A percentile compares a stretch with the other conserved stretches of the same genome.
These are phyloP conservation scores for Crithidia mellificae DNA, from an alignment of 208 protist species.

Conservation along the genomic window DNA sequence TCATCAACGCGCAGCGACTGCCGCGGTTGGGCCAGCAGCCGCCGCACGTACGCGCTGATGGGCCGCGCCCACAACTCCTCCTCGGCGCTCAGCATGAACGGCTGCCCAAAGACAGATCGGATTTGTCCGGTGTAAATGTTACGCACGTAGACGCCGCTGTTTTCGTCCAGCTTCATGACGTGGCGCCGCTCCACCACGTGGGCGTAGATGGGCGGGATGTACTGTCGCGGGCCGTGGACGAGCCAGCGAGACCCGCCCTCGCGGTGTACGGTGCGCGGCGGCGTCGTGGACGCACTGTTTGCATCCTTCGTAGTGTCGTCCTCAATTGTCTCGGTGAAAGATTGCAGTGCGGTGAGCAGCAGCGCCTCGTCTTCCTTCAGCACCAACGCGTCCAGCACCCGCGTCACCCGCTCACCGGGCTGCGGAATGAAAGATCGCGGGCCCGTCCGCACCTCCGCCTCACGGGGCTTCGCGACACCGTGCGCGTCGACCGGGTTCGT, in stretches of 20 bases:
- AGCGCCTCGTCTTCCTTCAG: constrained; percentile 94
- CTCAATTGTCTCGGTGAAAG: too few species aligned
- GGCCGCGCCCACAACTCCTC: constrained; percentile 96
- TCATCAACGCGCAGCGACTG: constrained; percentile 42
- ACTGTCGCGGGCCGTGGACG: constrained; percentile 93
- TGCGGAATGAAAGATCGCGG: constrained; percentile 94
- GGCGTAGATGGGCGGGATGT: constrained; percentile 89
- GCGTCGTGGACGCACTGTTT: constrained; percentile 65
- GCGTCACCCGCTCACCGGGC: constrained; percentile 91
- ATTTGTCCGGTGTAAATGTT: constrained; percentile 91
- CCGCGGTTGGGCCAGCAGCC: constrained; percentile 71
- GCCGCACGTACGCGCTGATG: constrained; percentile 88
- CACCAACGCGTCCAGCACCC: constrained; percentile 85
- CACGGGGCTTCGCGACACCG: constrained; percentile 80
- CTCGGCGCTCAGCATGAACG: constrained; percentile 93
- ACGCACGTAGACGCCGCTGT: constrained; percentile 97
- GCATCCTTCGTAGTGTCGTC: too few species aligned
- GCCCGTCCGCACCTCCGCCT: constrained; percentile 84
- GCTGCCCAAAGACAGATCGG: constrained; percentile 80
- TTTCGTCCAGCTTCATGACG: constrained; percentile 95
- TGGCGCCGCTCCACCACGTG: constrained; percentile 88
- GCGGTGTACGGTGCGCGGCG: constrained; percentile 39
- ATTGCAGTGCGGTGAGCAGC: too few species aligned
- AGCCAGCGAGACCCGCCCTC: constrained; percentile 93
- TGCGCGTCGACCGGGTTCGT: constrained; percentile 80